A percentile compares a stretch with the other conserved stretches of the same genome.
phyloP scores from a whole-genome alignment of 2,329 filamentous ascomycete genomes.

The Cercospora nicotianae region DNA sequence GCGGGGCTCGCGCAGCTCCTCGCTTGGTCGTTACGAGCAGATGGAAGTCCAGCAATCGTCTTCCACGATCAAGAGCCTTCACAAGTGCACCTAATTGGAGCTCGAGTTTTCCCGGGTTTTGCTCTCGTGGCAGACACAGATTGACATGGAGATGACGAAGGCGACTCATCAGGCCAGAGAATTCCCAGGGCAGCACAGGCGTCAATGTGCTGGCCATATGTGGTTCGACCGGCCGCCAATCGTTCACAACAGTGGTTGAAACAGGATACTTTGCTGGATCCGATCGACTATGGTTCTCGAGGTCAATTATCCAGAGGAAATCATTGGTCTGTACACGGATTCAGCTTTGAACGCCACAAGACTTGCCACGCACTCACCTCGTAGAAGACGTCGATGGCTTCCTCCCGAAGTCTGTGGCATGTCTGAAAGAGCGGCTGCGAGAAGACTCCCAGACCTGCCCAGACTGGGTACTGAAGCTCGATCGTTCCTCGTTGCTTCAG shows the following conservation, averaged over 20 bases:
- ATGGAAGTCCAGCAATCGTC: constrained; percentile 21
- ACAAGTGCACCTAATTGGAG: constrained; percentile 18
- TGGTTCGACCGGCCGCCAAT: background rate
- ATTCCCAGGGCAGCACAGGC: constrained; percentile 28
- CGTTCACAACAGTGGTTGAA: background rate
- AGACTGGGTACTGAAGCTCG: constrained; percentile 29
- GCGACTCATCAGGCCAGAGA: constrained; percentile 21
- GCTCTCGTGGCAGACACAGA: constrained; percentile 21
- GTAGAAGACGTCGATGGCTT: constrained; percentile 29
- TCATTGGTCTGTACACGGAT: constrained; percentile 14
- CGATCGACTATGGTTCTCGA: constrained; percentile 18
- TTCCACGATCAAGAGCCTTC: constrained; percentile 22
- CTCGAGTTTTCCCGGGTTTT: constrained; percentile 14
- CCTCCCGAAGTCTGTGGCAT: constrained; percentile 23
- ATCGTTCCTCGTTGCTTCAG: constrained; percentile 24
- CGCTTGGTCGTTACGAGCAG: constrained; percentile 25
- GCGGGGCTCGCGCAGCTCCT: constrained; percentile 15
- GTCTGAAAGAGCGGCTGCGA: constrained; percentile 25
- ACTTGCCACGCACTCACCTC: background rate
- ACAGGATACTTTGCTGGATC: constrained; percentile 16
- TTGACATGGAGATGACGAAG: constrained; percentile 27
- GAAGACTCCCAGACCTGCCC: constrained; percentile 25
- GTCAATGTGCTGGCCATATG: constrained; percentile 8
- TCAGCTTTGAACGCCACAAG: background rate
- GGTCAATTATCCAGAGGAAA: constrained; percentile 30